Evolutionary conservation across 140 eudicot genomes (phyloP).

Genomic region (Erigeron philadelphicus): DNA sequence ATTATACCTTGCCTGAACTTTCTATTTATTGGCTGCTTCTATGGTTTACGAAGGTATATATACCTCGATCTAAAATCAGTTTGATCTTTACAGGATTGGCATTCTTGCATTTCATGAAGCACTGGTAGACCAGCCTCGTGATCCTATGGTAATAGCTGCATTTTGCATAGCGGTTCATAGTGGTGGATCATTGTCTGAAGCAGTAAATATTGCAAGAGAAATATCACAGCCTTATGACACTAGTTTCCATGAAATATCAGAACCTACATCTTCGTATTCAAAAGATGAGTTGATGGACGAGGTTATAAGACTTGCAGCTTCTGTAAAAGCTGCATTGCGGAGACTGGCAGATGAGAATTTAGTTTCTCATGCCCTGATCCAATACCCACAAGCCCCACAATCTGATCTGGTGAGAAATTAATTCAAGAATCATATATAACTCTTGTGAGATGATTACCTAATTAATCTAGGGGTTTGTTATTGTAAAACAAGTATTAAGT

Average conservation of each 20-base stretch:
- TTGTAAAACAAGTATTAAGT: too few species aligned
- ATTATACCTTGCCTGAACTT: too few species aligned
- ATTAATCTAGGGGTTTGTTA: too few species aligned
- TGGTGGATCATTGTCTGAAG: conserved; percentile 54
- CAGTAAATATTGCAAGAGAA: conserved; percentile 44
- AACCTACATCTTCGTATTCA: conserved; percentile 21
- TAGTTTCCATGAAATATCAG: conserved; percentile 43
- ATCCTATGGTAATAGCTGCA: conserved; percentile 53
- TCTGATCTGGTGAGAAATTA: conserved; percentile 51
- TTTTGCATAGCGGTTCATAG: conserved; percentile 51
- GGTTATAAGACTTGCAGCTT: conserved; percentile 45
- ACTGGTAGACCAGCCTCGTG: conserved; percentile 46
- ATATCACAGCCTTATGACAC: conserved; percentile 54
- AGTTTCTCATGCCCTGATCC: conserved; percentile 52
- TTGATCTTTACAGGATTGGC: conserved; percentile 41
- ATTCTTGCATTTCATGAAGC: conserved; percentile 63
- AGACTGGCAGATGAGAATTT: conserved; percentile 40
- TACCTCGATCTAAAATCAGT: not conserved
- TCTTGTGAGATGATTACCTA: too few species aligned
- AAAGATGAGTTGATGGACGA: conserved; percentile 39
- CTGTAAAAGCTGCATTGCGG: conserved; percentile 39
- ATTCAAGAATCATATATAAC: not conserved
- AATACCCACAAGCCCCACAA: conserved; percentile 58
- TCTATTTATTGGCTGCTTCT: conserved; percentile 4
- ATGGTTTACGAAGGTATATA: not conserved